These are phyloP conservation scores for Saussurea involucrata DNA, from an alignment of 129 eudicot genomes.

Conservation along the genomic window DNA sequence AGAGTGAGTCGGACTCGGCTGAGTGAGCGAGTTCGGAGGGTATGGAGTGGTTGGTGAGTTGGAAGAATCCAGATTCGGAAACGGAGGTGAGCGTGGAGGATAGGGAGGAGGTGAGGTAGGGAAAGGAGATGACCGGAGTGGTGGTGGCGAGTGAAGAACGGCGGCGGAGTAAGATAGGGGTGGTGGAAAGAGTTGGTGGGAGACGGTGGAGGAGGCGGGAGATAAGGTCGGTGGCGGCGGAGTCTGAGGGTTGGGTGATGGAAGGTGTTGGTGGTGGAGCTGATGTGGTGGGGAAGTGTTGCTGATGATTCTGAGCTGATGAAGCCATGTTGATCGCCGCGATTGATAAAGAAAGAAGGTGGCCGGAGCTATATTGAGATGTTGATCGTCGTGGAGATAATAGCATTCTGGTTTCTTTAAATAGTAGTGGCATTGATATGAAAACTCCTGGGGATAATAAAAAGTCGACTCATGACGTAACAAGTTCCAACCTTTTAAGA, in stretches of 20 bases:
- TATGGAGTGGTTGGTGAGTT: constrained; percentile 51
- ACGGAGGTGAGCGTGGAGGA: constrained; percentile 38
- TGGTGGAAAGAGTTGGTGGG: constrained; percentile 36
- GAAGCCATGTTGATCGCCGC: constrained; percentile 26
- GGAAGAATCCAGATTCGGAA: constrained; percentile 62
- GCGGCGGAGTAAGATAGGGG: constrained; percentile 32
- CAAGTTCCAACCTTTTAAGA: constrained; percentile 5
- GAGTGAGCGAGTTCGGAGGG: constrained; percentile 51
- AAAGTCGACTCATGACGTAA: constrained; percentile 22
- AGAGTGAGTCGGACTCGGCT: constrained; percentile 59
- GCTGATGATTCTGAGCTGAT: constrained; percentile 23
- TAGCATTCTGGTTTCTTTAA: not conserved
- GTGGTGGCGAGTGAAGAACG: constrained; percentile 23
- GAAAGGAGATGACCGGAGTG: constrained; percentile 20
- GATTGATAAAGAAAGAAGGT: not conserved
- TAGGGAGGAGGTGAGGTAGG: constrained; percentile 23
- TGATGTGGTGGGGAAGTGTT: constrained; percentile 36
- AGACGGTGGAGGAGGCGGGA: constrained; percentile 69
- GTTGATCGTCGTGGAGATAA: not conserved
- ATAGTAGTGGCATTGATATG: not conserved
- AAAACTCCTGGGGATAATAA: not conserved
- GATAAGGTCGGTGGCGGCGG: constrained; percentile 46
- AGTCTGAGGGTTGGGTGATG: constrained; percentile 32
- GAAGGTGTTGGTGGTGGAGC: constrained; percentile 96
- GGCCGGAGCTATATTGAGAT: not conserved